Percentiles rank a stretch among this genome's conserved stretches.
phyloP scores from a whole-genome alignment of 768 basidiomycete genomes.

The Royoungia palumana region DNA sequence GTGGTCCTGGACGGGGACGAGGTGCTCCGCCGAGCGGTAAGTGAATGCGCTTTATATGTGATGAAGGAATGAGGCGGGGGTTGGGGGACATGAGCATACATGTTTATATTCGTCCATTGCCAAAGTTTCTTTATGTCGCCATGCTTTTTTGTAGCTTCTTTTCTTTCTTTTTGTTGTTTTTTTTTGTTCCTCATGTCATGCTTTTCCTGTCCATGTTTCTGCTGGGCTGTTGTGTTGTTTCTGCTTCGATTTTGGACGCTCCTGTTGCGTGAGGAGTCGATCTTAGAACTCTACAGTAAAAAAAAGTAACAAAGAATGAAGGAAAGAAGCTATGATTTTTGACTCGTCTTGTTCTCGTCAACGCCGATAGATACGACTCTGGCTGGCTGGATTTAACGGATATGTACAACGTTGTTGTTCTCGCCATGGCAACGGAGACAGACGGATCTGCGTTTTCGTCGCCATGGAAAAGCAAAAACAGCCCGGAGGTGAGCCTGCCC shows the following conservation, averaged over 20 bases:
- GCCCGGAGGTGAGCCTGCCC: background rate
- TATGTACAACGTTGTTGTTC: no score
- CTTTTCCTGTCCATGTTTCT: constrained; percentile 7
- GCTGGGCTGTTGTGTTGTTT: constrained; percentile 12
- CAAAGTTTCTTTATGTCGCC: constrained; percentile 9
- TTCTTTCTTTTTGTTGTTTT: constrained; percentile 1
- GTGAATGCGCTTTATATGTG: constrained; percentile 12
- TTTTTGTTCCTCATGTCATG: constrained; percentile 15
- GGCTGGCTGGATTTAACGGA: no score
- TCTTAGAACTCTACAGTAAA: constrained; percentile 4
- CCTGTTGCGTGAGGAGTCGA: constrained; percentile 27
- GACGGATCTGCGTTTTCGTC: no score
- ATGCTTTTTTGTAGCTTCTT: constrained; percentile 7
- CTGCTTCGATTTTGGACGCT: constrained; percentile 10
- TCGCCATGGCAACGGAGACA: constrained; percentile 11
- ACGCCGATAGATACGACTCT: no score
- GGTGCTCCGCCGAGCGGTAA: constrained; percentile 32
- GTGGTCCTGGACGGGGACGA: constrained; percentile 43
- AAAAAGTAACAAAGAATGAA: constrained; percentile 5
- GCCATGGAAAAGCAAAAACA: no score
- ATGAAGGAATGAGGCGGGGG: background rate
- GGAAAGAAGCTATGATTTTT: background rate
- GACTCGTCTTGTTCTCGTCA: no score
- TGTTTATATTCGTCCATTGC: constrained; percentile 7
- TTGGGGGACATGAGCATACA: constrained; percentile 3